Percentiles rank a stretch among this genome's conserved stretches.
Conservation (phyloP, 306 rosid genomes). For the Glycine soja region DNA sequence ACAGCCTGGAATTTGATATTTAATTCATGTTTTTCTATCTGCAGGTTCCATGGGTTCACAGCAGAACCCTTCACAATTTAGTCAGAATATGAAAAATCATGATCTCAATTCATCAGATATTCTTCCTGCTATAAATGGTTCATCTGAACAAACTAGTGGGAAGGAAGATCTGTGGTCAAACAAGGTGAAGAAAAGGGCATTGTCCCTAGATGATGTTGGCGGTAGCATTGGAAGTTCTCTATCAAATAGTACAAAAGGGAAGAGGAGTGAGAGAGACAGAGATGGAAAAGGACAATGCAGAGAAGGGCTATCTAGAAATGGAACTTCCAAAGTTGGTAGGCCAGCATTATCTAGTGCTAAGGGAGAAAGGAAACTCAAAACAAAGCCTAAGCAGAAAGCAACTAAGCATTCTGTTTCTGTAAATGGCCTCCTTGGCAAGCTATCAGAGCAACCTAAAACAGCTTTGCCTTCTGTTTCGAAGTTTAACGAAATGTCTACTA, state of each 20-base stretch:
- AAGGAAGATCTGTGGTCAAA: constrained; percentile 79
- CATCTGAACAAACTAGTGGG: constrained; percentile 61
- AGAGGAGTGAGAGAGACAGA: constrained; percentile 95
- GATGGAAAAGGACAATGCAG: constrained; percentile 87
- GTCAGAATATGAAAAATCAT: constrained; percentile 62
- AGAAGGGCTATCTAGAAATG: constrained; percentile 77
- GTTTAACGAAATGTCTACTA: constrained; percentile 60
- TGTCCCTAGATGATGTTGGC: constrained; percentile 82
- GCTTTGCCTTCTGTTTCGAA: constrained; percentile 66
- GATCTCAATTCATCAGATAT: constrained; percentile 58
- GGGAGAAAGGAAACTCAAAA: constrained; percentile 84
- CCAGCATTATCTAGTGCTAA: constrained; percentile 69
- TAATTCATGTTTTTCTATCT: constrained; percentile 38
- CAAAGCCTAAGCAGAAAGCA: constrained; percentile 91
- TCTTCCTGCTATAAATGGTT: constrained; percentile 55
- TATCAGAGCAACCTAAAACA: constrained; percentile 71
- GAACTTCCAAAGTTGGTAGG: constrained; percentile 75
- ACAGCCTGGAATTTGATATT: constrained; percentile 30
- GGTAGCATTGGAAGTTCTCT: constrained; percentile 65
- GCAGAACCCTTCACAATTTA: constrained; percentile 65
- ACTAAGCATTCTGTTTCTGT: constrained; percentile 84
- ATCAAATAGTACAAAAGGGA: constrained; percentile 83
- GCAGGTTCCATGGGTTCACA: constrained; percentile 73
- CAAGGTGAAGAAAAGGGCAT: constrained; percentile 92
- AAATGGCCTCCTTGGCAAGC: constrained; percentile 82